Percentiles rank a stretch among this genome's conserved stretches.
Conservation (phyloP, 257 asterid genomes). For the Solanum chiquidenum region DNA sequence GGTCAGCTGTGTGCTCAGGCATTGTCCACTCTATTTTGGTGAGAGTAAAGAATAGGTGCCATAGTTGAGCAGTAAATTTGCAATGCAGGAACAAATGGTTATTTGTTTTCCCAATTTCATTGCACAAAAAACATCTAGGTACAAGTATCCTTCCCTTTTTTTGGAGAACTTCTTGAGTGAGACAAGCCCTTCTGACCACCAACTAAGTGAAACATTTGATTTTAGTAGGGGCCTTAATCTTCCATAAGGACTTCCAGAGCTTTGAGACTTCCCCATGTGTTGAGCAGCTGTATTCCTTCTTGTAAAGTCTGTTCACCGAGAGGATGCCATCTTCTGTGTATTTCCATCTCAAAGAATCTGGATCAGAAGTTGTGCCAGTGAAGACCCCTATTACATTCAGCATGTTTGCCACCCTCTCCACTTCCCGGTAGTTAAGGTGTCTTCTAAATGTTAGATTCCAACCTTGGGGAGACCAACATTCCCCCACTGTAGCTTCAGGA, state of each 20-base stretch:
- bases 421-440: not conserved
- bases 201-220: not conserved
- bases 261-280: not conserved
- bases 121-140: not conserved
- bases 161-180: not conserved
- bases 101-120: not conserved
- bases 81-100: not conserved
- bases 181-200: not conserved
- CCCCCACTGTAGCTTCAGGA: not conserved
- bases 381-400: not conserved
- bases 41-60: not conserved
- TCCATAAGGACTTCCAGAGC: not conserved
- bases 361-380: not conserved
- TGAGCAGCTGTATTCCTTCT: not conserved
- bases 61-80: not conserved
- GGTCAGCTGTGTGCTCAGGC: not conserved
- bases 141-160: not conserved
- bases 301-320: not conserved
- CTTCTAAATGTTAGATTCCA: not conserved
- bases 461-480: not conserved
- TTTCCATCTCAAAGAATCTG: not conserved
- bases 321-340: not conserved
- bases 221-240: not conserved
- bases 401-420: not conserved
- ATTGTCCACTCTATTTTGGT: not conserved